Conservation (phyloP, 495 filamentous ascomycete species). For the Talaromyces wortmannii region DNA sequence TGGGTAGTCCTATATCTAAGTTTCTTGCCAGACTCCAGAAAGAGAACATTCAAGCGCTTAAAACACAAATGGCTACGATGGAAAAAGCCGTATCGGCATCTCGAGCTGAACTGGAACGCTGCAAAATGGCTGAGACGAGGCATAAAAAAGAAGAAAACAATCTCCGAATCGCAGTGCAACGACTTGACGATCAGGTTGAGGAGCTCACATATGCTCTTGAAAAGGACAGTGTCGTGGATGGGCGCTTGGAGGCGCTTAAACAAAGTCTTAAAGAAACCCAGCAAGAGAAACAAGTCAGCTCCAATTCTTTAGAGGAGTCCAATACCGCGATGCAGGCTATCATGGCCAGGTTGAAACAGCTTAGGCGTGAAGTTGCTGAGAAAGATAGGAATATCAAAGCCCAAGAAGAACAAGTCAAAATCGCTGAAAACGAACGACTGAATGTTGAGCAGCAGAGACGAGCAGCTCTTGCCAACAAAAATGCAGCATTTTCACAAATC, state of each 20-base stretch:
- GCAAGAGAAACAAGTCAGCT: conserved; percentile 35
- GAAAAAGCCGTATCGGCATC: conserved; percentile 26
- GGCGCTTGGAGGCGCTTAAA: conserved; percentile 53
- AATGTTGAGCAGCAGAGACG: conserved; percentile 42
- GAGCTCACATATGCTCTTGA: conserved; percentile 55
- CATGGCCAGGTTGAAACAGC: conserved; percentile 30
- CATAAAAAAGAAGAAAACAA: conserved; percentile 39
- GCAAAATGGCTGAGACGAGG: conserved; percentile 31
- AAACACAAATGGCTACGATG: conserved; percentile 26
- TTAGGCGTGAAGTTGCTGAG: conserved; percentile 30
- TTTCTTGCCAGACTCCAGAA: conserved; percentile 30
- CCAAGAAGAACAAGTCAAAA: conserved; percentile 35
- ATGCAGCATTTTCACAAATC: conserved; percentile 48
- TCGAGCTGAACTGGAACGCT: conserved; percentile 19
- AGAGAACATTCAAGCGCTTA: conserved; percentile 34
- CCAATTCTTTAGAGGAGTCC: conserved; percentile 46
- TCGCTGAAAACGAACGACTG: conserved; percentile 52
- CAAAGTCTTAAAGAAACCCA: conserved; percentile 42
- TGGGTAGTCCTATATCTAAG: not conserved
- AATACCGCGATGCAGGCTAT: conserved; percentile 42
- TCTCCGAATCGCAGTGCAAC: conserved; percentile 49
- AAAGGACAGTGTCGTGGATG: conserved; percentile 51
- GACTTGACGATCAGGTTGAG: conserved; percentile 49
- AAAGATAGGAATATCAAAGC: conserved; percentile 32
- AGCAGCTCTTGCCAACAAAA: conserved; percentile 57